Conservation (phyloP, 305 asterid genomes). For the Fraxinus latifolia region DNA sequence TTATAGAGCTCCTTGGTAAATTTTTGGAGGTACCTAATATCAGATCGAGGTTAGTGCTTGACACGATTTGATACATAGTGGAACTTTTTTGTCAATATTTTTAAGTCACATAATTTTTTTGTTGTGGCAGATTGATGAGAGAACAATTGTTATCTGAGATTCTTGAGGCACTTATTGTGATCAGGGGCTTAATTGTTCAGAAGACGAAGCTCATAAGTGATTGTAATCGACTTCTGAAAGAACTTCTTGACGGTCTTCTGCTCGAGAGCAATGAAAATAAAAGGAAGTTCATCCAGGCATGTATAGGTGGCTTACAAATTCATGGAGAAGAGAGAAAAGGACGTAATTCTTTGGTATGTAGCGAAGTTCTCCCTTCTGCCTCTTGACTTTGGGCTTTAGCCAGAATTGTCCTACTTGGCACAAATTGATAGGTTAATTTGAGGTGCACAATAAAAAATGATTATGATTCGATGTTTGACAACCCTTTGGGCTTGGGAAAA, state of each 20-base stretch:
- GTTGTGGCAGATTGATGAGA: conserved; percentile 78
- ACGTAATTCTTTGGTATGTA: conserved; percentile 81
- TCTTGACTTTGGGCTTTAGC: not conserved
- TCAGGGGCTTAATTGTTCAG: conserved; percentile 91
- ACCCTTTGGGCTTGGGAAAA: not conserved
- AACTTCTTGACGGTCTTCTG: conserved; percentile 90
- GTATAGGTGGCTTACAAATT: conserved; percentile 87
- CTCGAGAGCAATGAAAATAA: conserved; percentile 93
- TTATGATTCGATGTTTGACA: conserved; percentile 7
- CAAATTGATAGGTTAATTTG: conserved; percentile 9
- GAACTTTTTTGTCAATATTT: not conserved
- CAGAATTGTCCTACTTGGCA: conserved; percentile 4
- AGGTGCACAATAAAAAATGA: conserved; percentile 9
- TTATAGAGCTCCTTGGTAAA: conserved; percentile 95
- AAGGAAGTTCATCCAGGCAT: conserved; percentile 92
- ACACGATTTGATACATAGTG: conserved; percentile 6
- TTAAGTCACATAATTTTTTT: conserved; percentile 17
- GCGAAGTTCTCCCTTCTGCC: conserved; percentile 17
- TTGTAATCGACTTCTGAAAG: conserved; percentile 85
- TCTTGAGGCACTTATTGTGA: conserved; percentile 97
- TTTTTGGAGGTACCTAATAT: conserved; percentile 94
- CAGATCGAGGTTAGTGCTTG: conserved; percentile 70
- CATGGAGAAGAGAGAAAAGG: conserved; percentile 85
- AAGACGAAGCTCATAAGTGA: conserved; percentile 94
- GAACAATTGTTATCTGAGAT: conserved; percentile 84